phyloP scores from a whole-genome alignment of 805 yeast species.

The Candida nanaspora region DNA sequence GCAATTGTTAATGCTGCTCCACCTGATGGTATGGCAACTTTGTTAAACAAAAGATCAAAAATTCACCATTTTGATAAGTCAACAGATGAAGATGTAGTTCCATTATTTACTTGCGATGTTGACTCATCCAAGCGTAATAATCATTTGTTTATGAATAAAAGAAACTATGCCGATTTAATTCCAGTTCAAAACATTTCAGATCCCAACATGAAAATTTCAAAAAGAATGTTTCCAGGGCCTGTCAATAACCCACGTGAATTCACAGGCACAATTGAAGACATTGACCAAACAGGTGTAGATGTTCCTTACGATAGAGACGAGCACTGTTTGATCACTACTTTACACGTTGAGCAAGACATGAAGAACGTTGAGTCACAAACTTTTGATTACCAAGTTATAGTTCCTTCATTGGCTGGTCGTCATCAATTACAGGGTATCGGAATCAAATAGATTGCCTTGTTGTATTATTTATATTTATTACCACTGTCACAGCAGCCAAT shows the following conservation, averaged over 20 bases:
- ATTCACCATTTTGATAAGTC: constrained; percentile 58
- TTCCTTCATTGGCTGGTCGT: constrained; percentile 49
- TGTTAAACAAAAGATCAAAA: constrained; percentile 61
- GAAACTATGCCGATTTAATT: constrained; percentile 70
- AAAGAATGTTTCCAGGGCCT: constrained; percentile 37
- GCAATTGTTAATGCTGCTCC: constrained; percentile 94
- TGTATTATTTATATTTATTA: too few relatives aligned
- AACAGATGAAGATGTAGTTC: constrained; percentile 79
- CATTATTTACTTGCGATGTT: constrained; percentile 55
- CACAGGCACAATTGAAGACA: not conserved
- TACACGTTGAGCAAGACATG: constrained; percentile 67
- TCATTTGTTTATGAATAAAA: constrained; percentile 45
- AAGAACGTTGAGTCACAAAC: constrained; percentile 42
- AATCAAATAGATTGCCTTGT: too few relatives aligned
- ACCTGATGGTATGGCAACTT: constrained; percentile 73
- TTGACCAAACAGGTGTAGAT: constrained; percentile 8
- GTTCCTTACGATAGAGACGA: constrained; percentile 48
- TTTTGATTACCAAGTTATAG: constrained; percentile 57
- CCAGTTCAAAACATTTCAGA: constrained; percentile 33
- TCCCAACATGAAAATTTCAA: constrained; percentile 1
- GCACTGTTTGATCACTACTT: constrained; percentile 56
- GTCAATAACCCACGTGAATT: constrained; percentile 13
- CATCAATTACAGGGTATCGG: constrained; percentile 15
- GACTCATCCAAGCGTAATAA: constrained; percentile 42
- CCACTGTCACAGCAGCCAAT: too few relatives aligned